Conservation (phyloP, 352 stramenopile genomes). For the Blastocystis sp. region DNA sequence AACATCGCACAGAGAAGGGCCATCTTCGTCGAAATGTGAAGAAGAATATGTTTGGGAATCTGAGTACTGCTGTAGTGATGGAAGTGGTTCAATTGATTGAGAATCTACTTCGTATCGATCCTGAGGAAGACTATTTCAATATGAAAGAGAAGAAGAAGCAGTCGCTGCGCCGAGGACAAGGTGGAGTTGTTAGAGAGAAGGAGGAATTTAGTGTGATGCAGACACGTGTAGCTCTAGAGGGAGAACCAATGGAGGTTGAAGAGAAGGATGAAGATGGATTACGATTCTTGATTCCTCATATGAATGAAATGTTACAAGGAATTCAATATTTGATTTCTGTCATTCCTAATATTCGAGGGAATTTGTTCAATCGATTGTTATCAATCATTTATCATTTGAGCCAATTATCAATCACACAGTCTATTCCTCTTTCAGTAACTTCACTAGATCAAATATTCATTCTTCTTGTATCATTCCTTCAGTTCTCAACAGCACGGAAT, state of each 20-base stretch:
- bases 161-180: background rate
- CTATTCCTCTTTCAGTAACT: background rate
- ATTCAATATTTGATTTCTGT: slow-evolving; percentile 14
- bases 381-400: slow-evolving; percentile 31
- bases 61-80: slow-evolving; percentile 7
- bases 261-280: background rate
- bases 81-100: slow-evolving; percentile 46
- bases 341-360: background rate
- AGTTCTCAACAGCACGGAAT: background rate
- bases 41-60: background rate
- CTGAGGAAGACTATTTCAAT: slow-evolving; percentile 52
- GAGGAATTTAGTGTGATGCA: slow-evolving; percentile 9
- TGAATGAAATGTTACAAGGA: background rate
- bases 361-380: slow-evolving; percentile 38
- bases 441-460: background rate
- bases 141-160: background rate
- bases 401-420: background rate
- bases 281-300: slow-evolving; percentile 18
- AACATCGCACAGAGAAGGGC: background rate
- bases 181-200: background rate
- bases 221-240: background rate
- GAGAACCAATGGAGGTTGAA: background rate
- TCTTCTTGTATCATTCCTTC: slow-evolving; percentile 42
- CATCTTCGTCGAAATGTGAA: background rate
- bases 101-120: slow-evolving; percentile 45